Evolutionary conservation across 2,329 filamentous ascomycete genomes (phyloP).

Genomic region (Elsinoe batatas): DNA sequence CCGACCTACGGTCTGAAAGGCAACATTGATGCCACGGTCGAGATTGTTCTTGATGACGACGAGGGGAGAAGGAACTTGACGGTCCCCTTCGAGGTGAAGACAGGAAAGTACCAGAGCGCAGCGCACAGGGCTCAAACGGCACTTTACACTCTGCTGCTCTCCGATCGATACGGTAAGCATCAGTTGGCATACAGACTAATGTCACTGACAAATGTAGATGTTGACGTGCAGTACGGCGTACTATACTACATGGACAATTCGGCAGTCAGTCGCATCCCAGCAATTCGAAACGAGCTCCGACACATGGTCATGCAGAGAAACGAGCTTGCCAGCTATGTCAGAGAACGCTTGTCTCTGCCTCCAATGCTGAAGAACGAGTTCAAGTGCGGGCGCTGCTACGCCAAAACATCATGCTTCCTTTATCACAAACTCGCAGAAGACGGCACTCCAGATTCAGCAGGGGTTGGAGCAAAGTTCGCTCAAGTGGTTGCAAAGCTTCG

Average conservation of each 20-base stretch:
- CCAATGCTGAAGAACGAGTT: slow-evolving; percentile 76
- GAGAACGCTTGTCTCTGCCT: slow-evolving; percentile 72
- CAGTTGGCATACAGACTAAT: too few species aligned
- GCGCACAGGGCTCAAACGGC: slow-evolving; percentile 89
- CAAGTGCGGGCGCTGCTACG: slow-evolving; percentile 80
- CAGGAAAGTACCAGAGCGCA: slow-evolving; percentile 66
- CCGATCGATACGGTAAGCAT: slow-evolving; percentile 67
- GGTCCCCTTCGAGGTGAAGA: slow-evolving; percentile 92
- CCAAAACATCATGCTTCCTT: slow-evolving; percentile 80
- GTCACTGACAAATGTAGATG: slow-evolving; percentile 42
- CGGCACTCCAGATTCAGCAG: slow-evolving; percentile 71
- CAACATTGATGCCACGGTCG: slow-evolving; percentile 93
- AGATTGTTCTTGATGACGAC: slow-evolving; percentile 69
- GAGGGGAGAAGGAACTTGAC: slow-evolving; percentile 58
- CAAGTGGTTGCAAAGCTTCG: slow-evolving; percentile 55
- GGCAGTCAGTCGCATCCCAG: slow-evolving; percentile 73
- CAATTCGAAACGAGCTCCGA: slow-evolving; percentile 75
- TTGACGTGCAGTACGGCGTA: slow-evolving; percentile 81
- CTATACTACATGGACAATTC: slow-evolving; percentile 93
- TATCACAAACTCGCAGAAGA: slow-evolving; percentile 87
- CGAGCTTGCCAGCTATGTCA: slow-evolving; percentile 72
- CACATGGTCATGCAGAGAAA: slow-evolving; percentile 98
- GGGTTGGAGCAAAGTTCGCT: slow-evolving; percentile 70
- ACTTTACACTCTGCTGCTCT: slow-evolving; percentile 83
- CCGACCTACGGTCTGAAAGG: slow-evolving; percentile 95